Evolutionary conservation across 2,329 filamentous ascomycete genomes (phyloP).

Genomic region (Fusarium begoniae): DNA sequence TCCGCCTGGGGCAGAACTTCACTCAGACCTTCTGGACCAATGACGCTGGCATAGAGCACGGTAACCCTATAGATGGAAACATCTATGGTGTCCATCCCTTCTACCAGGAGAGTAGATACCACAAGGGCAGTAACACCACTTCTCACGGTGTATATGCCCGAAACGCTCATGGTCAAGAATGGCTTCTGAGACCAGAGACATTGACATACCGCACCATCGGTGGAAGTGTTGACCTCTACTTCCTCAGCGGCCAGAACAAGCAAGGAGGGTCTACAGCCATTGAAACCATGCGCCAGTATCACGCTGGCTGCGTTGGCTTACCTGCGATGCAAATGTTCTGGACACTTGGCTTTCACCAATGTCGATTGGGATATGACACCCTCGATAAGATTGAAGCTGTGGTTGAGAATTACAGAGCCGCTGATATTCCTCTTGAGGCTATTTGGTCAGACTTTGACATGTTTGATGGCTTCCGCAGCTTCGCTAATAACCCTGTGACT

Average conservation of each 20-base stretch:
- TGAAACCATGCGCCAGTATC: background rate
- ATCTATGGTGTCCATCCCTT: background rate
- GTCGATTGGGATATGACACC: background rate
- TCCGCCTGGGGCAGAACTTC: background rate
- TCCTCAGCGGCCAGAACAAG: background rate
- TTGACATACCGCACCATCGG: background rate
- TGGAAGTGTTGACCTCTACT: background rate
- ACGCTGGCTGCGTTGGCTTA: background rate
- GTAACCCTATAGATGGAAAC: background rate
- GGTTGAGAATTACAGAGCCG: conserved; percentile 1
- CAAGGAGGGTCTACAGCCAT: background rate
- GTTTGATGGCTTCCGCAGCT: conserved; percentile 13
- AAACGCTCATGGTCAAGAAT: background rate
- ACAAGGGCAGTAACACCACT: background rate
- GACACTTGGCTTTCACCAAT: background rate
- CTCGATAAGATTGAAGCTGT: background rate
- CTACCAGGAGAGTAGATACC: background rate
- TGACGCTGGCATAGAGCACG: background rate
- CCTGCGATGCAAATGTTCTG: conserved; percentile 1
- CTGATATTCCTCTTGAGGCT: background rate
- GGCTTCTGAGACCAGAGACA: background rate
- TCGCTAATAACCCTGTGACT: conserved; percentile 3
- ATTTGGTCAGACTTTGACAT: conserved; percentile 18
- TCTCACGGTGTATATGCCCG: background rate
- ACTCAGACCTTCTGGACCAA: background rate